phyloP scores from a whole-genome alignment of 768 basidiomycete genomes.

The Amanita exitialis region DNA sequence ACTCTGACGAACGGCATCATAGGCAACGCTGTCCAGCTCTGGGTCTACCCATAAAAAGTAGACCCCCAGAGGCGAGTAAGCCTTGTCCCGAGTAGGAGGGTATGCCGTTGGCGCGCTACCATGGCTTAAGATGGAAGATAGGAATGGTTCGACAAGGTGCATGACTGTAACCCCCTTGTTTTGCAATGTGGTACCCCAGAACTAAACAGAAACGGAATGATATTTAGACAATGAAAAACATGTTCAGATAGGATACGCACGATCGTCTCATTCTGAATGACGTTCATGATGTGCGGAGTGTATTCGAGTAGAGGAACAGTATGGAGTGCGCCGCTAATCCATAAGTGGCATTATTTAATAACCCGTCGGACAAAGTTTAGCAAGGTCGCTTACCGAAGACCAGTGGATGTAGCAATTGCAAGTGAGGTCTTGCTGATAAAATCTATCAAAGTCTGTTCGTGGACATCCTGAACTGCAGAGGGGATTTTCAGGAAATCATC shows the following conservation, averaged over 20 bases:
- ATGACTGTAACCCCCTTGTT: conserved; percentile 9
- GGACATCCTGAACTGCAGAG: conserved; percentile 18
- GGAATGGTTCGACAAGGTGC: conserved; percentile 35
- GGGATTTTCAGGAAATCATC: conserved; percentile 35
- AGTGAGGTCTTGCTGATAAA: conserved; percentile 23
- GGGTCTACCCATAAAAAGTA: conserved; percentile 14
- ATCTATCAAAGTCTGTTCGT: conserved; percentile 22
- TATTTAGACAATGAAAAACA: too few relatives aligned
- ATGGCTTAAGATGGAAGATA: conserved; percentile 28
- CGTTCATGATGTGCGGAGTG: conserved; percentile 19
- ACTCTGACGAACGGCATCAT: conserved; percentile 23
- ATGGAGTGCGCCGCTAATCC: conserved; percentile 20
- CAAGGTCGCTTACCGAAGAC: conserved; percentile 2
- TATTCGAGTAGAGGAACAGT: conserved; percentile 24
- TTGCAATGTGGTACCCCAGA: background rate
- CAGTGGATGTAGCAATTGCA: conserved; percentile 13
- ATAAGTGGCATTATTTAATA: background rate
- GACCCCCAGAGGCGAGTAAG: conserved; percentile 19
- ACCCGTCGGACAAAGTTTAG: background rate
- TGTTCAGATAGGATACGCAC: conserved; percentile 12
- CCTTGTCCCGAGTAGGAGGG: conserved; percentile 22
- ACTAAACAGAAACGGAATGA: background rate
- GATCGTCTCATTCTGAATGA: conserved; percentile 25
- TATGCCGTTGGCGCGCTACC: conserved; percentile 29
- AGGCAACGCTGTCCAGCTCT: conserved; percentile 16